Conservation (phyloP, 2,329 filamentous ascomycete genomes). For the Escovopsis sp. region DNA sequence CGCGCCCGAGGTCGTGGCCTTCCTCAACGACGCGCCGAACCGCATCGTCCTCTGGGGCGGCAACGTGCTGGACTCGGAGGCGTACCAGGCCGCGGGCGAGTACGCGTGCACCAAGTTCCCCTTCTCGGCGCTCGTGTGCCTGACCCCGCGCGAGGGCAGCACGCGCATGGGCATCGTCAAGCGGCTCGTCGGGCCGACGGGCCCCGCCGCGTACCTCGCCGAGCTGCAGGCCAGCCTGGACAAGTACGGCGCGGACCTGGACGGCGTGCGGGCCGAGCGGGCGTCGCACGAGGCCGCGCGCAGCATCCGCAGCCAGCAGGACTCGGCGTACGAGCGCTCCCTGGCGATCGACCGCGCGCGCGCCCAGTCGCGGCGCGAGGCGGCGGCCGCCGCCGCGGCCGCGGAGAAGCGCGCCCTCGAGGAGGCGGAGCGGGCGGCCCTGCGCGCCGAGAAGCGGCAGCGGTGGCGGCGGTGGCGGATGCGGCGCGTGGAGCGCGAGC, state of each 20-base stretch:
- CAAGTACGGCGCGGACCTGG: constrained; percentile 61
- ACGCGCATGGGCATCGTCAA: constrained; percentile 85
- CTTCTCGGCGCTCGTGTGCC: constrained; percentile 71
- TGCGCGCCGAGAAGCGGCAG: constrained; percentile 27
- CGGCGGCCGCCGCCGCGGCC: constrained; percentile 53
- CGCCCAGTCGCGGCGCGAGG: constrained; percentile 59
- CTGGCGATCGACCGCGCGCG: constrained; percentile 79
- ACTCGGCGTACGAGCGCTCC: constrained; percentile 84
- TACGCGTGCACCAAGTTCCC: constrained; percentile 87
- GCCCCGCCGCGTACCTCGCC: constrained; percentile 54
- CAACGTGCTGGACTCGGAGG: constrained; percentile 82
- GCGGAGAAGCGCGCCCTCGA: constrained; percentile 47
- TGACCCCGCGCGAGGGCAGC: constrained; percentile 70
- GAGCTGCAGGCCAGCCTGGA: constrained; percentile 61
- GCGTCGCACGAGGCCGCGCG: constrained; percentile 70
- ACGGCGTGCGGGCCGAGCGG: constrained; percentile 57
- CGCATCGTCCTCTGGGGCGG: constrained; percentile 86
- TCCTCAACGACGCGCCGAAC: constrained; percentile 58
- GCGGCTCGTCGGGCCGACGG: constrained; percentile 57
- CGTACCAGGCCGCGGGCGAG: constrained; percentile 80
- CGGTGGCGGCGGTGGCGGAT: constrained; percentile 77
- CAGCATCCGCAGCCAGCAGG: constrained; percentile 71
- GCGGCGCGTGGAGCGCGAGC: constrained; percentile 51
- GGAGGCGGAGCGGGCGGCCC: constrained; percentile 44
- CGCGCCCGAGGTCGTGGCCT: constrained; percentile 54